Evolutionary conservation across 331 rosid genomes (phyloP).

Genomic region (Phaseolus coccineus): DNA sequence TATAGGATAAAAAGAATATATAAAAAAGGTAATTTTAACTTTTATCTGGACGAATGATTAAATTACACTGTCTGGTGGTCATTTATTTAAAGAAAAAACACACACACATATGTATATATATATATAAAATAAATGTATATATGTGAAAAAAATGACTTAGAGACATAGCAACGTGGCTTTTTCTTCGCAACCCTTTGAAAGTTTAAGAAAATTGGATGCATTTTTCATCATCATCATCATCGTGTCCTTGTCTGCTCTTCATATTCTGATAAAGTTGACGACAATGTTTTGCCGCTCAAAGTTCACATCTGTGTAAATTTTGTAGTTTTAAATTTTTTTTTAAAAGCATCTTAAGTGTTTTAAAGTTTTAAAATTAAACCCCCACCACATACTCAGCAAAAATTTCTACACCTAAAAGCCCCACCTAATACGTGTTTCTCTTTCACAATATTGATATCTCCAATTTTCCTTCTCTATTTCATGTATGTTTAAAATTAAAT

Average conservation of each 20-base stretch:
- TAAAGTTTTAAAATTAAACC: slow-evolving; percentile 3
- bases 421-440: neutral
- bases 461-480: neutral
- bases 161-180: neutral
- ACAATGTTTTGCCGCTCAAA: neutral
- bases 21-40: no score
- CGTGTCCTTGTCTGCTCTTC: neutral
- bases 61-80: no score
- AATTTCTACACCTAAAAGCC: neutral
- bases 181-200: neutral
- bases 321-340: neutral
- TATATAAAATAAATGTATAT: no score
- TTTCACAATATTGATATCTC: neutral
- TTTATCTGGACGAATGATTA: no score
- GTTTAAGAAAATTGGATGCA: neutral
- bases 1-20: neutral
- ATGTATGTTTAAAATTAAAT: no score
- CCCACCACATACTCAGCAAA: neutral
- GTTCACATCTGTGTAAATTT: neutral
- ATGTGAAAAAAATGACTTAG: no score
- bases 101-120: no score
- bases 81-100: no score
- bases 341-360: neutral
- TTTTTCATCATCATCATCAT: neutral
- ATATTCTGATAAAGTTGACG: neutral